These are phyloP conservation scores for Aspergillus sojae DNA, from an alignment of 2,329 filamentous ascomycete species.

Conservation along the genomic window DNA sequence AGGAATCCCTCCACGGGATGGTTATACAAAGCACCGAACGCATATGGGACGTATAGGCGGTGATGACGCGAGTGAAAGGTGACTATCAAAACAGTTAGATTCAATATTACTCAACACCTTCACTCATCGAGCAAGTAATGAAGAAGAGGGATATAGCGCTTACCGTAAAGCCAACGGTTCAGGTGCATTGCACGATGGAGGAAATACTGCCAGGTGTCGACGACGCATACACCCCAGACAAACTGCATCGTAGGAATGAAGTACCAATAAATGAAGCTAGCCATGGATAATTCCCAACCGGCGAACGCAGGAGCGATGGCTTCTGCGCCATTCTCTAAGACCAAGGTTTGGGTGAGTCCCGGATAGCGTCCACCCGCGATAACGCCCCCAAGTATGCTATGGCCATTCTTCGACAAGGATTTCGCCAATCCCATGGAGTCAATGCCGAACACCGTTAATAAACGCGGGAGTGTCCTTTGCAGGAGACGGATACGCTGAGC, in stretches of 20 bases:
- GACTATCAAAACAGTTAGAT: conserved; percentile 51
- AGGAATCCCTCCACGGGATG: conserved; percentile 93
- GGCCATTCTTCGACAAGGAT: conserved; percentile 66
- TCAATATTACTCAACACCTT: background rate
- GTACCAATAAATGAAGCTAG: conserved; percentile 78
- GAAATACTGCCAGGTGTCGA: conserved; percentile 99
- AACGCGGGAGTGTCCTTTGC: conserved; percentile 73
- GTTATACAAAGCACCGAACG: conserved; percentile 95
- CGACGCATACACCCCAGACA: conserved; percentile 69
- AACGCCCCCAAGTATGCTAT: conserved; percentile 74
- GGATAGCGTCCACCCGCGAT: conserved; percentile 83
- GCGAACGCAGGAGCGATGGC: conserved; percentile 71
- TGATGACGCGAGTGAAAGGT: conserved; percentile 95
- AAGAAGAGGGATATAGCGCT: conserved; percentile 39
- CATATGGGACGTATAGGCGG: conserved; percentile 95
- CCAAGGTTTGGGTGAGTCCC: conserved; percentile 63
- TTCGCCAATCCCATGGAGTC: conserved; percentile 75
- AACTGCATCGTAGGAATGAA: conserved; percentile 79
- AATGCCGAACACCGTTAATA: conserved; percentile 73
- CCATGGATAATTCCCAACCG: conserved; percentile 75
- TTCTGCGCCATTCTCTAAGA: conserved; percentile 53
- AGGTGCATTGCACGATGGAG: conserved; percentile 94
- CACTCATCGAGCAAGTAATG: background rate
- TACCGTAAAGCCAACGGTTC: conserved; percentile 96
- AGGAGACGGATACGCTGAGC: conserved; percentile 77